phyloP scores from a whole-genome alignment of 2,329 filamentous ascomycete species.

The Nigrospora osmanthi region DNA sequence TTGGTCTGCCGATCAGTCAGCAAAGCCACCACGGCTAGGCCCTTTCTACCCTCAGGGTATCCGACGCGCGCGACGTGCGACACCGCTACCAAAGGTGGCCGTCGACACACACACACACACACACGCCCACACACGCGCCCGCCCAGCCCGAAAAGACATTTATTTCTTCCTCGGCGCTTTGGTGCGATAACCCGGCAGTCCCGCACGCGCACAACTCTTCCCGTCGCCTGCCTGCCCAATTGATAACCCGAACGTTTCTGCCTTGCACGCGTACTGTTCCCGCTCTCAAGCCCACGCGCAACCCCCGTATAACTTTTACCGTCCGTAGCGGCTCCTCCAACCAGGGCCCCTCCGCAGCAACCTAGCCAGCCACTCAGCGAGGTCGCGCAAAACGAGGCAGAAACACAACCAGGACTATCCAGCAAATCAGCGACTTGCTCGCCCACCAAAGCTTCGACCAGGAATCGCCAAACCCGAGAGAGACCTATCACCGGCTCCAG shows the following conservation, averaged over 20 bases:
- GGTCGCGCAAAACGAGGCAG: constrained; percentile 19
- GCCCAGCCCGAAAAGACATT: background rate
- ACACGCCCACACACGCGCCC: background rate
- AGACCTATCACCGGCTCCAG: constrained; percentile 45
- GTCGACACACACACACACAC: no score
- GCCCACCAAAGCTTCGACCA: constrained; percentile 26
- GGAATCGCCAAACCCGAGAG: constrained; percentile 24
- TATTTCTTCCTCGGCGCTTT: no score
- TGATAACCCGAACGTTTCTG: background rate
- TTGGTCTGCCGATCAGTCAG: no score
- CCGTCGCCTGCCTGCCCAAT: background rate
- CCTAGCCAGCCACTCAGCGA: constrained; percentile 22
- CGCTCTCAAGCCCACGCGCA: background rate
- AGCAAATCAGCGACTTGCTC: constrained; percentile 45
- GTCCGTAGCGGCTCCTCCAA: background rate
- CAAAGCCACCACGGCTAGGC: no score
- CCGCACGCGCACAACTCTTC: background rate
- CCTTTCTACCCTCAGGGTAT: no score
- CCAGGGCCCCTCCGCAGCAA: constrained; percentile 10
- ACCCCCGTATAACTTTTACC: constrained; percentile 7
- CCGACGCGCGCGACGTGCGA: no score
- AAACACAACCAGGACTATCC: constrained; percentile 13
- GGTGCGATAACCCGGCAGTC: background rate
- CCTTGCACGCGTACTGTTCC: background rate
- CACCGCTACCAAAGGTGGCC: no score